These are phyloP conservation scores for Penicillium sp. DNA, from an alignment of 2,329 filamentous ascomycete genomes.

Conservation along the genomic window DNA sequence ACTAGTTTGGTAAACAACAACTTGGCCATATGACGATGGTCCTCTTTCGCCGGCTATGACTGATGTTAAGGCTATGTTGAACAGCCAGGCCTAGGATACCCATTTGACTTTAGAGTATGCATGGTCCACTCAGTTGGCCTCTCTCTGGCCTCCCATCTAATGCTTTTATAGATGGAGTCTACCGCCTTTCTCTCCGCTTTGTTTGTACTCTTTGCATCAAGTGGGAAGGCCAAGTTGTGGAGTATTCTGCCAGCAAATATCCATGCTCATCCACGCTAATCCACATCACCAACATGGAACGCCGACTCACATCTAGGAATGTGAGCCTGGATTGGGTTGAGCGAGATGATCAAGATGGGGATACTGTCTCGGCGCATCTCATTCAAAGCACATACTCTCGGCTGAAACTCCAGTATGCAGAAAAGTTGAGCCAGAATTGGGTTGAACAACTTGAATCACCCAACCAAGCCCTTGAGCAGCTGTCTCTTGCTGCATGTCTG, in stretches of 20 bases:
- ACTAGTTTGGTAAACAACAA: background rate
- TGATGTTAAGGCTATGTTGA: too few species aligned
- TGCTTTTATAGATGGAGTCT: background rate
- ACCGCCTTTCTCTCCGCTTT: slow-evolving; percentile 2
- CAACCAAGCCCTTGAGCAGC: slow-evolving; percentile 95
- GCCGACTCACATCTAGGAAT: slow-evolving; percentile 3
- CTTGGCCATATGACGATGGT: background rate
- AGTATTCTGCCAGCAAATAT: slow-evolving; percentile 4
- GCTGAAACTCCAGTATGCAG: slow-evolving; percentile 78
- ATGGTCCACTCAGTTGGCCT: background rate
- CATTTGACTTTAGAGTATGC: background rate
- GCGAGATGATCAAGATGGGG: slow-evolving; percentile 33
- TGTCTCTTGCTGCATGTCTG: slow-evolving; percentile 86
- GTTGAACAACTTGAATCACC: slow-evolving; percentile 79
- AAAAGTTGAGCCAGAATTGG: slow-evolving; percentile 70
- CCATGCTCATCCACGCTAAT: background rate
- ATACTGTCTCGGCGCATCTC: slow-evolving; percentile 70
- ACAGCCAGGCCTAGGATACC: too few species aligned
- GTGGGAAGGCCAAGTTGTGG: background rate
- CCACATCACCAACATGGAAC: background rate
- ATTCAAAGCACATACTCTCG: slow-evolving; percentile 80
- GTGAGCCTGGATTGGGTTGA: slow-evolving; percentile 6
- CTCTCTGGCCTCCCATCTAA: background rate
- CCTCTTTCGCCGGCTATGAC: too few species aligned
- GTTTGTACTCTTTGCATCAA: background rate